These are phyloP conservation scores for Verticillium albo-atrum DNA, from an alignment of 2,329 filamentous ascomycete species.

Conservation along the genomic window DNA sequence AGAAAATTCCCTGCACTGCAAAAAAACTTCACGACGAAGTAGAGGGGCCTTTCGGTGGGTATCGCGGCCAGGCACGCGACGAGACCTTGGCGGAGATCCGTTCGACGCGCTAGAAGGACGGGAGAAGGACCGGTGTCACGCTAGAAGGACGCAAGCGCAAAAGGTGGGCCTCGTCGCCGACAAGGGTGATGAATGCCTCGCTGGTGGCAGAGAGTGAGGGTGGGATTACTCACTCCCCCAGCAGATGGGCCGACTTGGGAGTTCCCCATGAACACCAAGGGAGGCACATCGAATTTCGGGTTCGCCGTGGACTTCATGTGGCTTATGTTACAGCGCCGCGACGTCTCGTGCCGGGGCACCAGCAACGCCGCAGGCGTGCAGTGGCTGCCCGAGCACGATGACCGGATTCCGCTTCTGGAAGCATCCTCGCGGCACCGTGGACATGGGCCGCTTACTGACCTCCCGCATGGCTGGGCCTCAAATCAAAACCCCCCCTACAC, in stretches of 20 bases:
- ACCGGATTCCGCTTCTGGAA: neutral
- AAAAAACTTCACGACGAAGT: neutral
- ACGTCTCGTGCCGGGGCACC: neutral
- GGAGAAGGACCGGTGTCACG: neutral
- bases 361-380: neutral
- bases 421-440: neutral
- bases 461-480: neutral
- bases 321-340: neutral
- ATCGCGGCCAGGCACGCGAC: neutral
- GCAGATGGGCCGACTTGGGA: neutral
- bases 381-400: too few relatives aligned
- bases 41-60: neutral
- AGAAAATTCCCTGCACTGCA: neutral
- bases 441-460: neutral
- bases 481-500: neutral
- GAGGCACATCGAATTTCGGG: neutral
- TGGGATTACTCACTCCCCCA: neutral
- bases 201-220: neutral
- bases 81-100: neutral
- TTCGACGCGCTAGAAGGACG: neutral
- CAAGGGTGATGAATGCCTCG: neutral
- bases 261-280: neutral
- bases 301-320: neutral
- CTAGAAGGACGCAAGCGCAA: neutral
- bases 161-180: neutral